A percentile compares a stretch with the other conserved stretches of the same genome.
phyloP scores from a whole-genome alignment of 768 basidiomycete species.

The Pluteus cervinus region DNA sequence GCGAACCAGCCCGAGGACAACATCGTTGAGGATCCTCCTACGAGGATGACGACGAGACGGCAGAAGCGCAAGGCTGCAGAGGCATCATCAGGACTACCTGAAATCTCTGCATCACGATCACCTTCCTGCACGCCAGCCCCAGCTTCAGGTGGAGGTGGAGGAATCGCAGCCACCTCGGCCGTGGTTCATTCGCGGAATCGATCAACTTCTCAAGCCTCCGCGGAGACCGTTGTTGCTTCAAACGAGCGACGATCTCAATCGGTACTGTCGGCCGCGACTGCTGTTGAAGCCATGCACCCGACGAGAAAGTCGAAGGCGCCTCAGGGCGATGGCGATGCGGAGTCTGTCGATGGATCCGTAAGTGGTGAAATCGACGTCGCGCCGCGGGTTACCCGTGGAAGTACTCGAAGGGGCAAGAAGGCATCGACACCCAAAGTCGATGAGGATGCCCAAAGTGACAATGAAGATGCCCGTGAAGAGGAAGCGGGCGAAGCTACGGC shows the following conservation, averaged over 20 bases:
- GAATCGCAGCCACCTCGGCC: no score
- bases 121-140: no score
- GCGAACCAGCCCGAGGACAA: constrained; percentile 1
- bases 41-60: constrained; percentile 6
- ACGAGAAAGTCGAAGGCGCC: constrained; percentile 16
- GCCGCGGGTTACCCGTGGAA: constrained; percentile 33
- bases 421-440: neutral
- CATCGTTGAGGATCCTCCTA: constrained; percentile 4
- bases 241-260: constrained; percentile 28
- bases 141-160: no score
- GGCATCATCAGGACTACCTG: no score
- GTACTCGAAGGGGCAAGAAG: constrained; percentile 11
- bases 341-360: constrained; percentile 16
- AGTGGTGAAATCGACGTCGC: no score
- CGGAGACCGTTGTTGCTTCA: constrained; percentile 24
- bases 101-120: no score
- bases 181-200: constrained; percentile 28
- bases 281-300: constrained; percentile 22
- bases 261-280: constrained; percentile 32
- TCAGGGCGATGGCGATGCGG: constrained; percentile 8
- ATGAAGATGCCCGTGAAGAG: no score
- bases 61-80: no score
- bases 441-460: no score
- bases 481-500: no score
- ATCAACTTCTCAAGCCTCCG: constrained; percentile 33